Evolutionary conservation across 2,329 filamentous ascomycete species (phyloP).

Genomic region (Cylindrodendrum hubeiense): DNA sequence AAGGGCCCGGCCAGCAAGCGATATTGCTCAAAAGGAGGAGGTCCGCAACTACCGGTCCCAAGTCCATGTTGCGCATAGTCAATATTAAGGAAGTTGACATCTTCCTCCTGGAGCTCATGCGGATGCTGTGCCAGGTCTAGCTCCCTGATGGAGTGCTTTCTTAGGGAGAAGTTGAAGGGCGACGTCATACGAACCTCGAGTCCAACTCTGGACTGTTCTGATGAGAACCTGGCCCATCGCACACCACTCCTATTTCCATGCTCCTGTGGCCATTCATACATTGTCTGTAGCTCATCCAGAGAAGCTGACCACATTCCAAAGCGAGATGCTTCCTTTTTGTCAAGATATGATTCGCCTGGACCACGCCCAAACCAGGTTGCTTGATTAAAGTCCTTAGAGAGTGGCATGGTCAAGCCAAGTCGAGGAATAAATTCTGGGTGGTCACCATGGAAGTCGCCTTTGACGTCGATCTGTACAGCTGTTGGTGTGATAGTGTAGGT

Average conservation of each 20-base stretch:
- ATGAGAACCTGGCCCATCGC: background rate
- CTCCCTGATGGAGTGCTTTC: background rate
- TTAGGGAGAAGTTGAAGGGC: slow-evolving; percentile 5
- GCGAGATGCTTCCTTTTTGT: background rate
- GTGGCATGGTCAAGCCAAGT: background rate
- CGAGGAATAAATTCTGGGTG: background rate
- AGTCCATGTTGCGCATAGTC: slow-evolving; percentile 6
- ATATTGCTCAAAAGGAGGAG: slow-evolving; percentile 4
- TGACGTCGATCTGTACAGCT: background rate
- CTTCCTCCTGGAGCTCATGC: background rate
- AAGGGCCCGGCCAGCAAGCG: background rate
- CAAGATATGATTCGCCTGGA: background rate
- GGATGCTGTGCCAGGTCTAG: slow-evolving; percentile 3
- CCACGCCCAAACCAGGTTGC: background rate
- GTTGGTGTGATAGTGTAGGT: background rate
- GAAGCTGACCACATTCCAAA: background rate
- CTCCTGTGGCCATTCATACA: slow-evolving; percentile 6
- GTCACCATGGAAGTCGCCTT: background rate
- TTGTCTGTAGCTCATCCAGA: background rate
- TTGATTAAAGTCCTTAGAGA: background rate
- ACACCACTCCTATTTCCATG: slow-evolving; percentile 1
- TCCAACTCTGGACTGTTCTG: background rate
- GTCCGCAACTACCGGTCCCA: background rate
- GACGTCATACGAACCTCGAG: background rate
- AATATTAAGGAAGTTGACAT: background rate